phyloP scores from a whole-genome alignment of 140 eudicot species.

The Oenanthe javanica region DNA sequence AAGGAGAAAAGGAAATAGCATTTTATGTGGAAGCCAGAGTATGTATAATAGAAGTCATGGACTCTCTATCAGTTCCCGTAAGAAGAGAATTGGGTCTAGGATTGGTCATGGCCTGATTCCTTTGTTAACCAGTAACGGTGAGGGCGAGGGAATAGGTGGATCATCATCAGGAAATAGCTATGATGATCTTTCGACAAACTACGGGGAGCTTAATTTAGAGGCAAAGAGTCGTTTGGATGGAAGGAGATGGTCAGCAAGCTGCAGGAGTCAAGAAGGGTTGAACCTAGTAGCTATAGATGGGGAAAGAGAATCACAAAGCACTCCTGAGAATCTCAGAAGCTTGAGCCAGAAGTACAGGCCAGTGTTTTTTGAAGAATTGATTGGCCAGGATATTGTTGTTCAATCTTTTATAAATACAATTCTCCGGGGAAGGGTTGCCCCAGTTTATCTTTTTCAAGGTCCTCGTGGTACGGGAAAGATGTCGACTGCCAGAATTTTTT shows the following conservation, averaged over 20 bases:
- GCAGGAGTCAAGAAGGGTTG: slow-evolving; percentile 71
- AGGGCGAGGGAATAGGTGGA: slow-evolving; percentile 46
- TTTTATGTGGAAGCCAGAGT: slow-evolving; percentile 63
- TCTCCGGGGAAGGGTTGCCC: slow-evolving; percentile 56
- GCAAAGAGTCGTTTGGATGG: slow-evolving; percentile 91
- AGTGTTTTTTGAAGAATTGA: slow-evolving; percentile 73
- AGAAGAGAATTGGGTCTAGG: slow-evolving; percentile 45
- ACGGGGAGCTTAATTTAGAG: slow-evolving; percentile 84
- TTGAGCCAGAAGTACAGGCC: slow-evolving; percentile 78
- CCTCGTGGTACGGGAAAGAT: slow-evolving; percentile 95
- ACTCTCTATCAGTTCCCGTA: slow-evolving; percentile 38
- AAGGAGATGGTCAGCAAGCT: slow-evolving; percentile 84
- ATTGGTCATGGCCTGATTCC: slow-evolving; percentile 57
- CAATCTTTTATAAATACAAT: slow-evolving; percentile 49
- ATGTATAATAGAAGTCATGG: slow-evolving; percentile 34
- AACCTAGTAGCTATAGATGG: slow-evolving; percentile 52
- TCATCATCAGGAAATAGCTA: slow-evolving; percentile 58
- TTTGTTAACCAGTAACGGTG: slow-evolving; percentile 50
- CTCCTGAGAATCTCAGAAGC: slow-evolving; percentile 57
- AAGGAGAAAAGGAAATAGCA: slow-evolving; percentile 72
- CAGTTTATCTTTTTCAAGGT: slow-evolving; percentile 84
- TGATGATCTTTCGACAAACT: slow-evolving; percentile 76
- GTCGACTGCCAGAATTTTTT: slow-evolving; percentile 70
- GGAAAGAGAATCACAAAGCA: slow-evolving; percentile 46
- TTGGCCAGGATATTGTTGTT: slow-evolving; percentile 71